A percentile compares a stretch with the other conserved stretches of the same genome.
These are phyloP conservation scores for Avicennia marina DNA, from an alignment of 257 asterid species.

Conservation along the genomic window DNA sequence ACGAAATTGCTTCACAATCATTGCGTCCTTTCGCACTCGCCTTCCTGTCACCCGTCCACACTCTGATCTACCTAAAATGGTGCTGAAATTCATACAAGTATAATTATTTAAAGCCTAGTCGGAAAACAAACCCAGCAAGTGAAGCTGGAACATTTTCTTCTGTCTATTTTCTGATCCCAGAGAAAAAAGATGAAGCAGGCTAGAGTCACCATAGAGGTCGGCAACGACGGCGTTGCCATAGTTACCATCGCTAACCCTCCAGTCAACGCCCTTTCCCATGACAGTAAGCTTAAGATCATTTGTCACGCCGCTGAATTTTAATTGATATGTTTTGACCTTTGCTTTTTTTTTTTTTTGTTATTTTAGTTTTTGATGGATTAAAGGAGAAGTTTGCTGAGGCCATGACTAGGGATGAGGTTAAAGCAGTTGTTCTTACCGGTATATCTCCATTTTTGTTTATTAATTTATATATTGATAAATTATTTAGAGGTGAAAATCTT, in stretches of 20 bases:
- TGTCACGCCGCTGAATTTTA: neutral
- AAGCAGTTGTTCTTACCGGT: slow-evolving; percentile 84
- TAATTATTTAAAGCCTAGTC: too few species aligned
- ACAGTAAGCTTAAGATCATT: slow-evolving; percentile 37
- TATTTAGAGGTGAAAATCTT: neutral
- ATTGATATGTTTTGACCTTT: neutral
- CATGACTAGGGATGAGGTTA: slow-evolving; percentile 66
- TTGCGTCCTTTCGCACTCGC: too few species aligned
- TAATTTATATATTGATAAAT: neutral
- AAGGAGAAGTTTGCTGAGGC: slow-evolving; percentile 63
- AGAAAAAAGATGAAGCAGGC: slow-evolving; percentile 37
- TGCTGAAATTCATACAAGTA: too few species aligned
- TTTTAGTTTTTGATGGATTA: slow-evolving; percentile 66
- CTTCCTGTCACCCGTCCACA: too few species aligned
- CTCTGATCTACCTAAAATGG: too few species aligned
- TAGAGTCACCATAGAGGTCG: slow-evolving; percentile 78
- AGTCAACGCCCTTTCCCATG: slow-evolving; percentile 73
- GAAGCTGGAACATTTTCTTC: too few species aligned
- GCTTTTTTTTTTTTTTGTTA: neutral
- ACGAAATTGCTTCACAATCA: too few species aligned
- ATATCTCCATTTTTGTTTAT: slow-evolving; percentile 8
- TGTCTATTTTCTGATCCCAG: too few species aligned
- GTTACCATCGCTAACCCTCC: slow-evolving; percentile 80
- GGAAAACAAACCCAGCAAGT: too few species aligned
- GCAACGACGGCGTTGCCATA: slow-evolving; percentile 82